Evolutionary conservation across 75 land plant species (phyloP).

Genomic region (Larix kaempferi): DNA sequence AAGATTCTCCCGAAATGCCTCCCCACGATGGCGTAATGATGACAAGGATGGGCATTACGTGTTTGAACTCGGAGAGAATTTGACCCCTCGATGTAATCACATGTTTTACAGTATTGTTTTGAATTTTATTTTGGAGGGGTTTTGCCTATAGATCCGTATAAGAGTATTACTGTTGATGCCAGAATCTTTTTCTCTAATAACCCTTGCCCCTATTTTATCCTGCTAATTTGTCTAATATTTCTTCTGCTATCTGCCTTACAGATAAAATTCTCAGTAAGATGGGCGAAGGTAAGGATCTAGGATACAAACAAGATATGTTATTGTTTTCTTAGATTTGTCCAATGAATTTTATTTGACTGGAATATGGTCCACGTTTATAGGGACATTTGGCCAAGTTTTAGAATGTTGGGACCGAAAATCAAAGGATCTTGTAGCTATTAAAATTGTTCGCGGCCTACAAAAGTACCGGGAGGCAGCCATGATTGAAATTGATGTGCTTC

Average conservation of each 20-base stretch:
- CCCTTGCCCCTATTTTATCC: background rate
- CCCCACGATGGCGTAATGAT: conserved; percentile 41
- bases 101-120: background rate
- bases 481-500: conserved; percentile 84
- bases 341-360: background rate
- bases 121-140: background rate
- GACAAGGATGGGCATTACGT: conserved; percentile 64
- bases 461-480: conserved; percentile 86
- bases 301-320: no score
- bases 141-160: no score
- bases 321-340: background rate
- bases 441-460: conserved; percentile 68
- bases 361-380: conserved; percentile 31
- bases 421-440: conserved; percentile 80
- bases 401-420: conserved; percentile 87
- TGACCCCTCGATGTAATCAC: conserved; percentile 87
- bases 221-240: background rate
- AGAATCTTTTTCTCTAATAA: no score
- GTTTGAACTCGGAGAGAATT: conserved; percentile 69
- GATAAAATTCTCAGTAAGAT: conserved; percentile 6
- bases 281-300: background rate
- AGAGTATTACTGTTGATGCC: no score
- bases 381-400: conserved; percentile 89
- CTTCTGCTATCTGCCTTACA: background rate
- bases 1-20: background rate